Conservation (phyloP, 2,329 filamentous ascomycete genomes). For the Whalleya microplaca region DNA sequence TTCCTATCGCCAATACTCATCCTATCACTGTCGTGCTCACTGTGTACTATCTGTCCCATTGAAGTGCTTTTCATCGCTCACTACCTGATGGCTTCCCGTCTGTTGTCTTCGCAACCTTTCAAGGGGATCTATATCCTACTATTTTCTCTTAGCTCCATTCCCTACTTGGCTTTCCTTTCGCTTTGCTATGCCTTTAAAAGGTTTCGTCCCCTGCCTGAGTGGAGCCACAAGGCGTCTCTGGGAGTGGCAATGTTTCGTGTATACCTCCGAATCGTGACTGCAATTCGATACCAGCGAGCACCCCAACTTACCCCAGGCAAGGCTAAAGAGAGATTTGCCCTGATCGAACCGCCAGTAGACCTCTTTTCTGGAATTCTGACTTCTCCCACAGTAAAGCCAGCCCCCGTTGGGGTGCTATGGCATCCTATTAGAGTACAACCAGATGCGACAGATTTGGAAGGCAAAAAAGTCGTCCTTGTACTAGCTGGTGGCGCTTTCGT, state of each 20-base stretch:
- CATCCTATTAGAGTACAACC: slow-evolving; percentile 1
- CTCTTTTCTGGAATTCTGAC: slow-evolving; percentile 18
- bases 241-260: slow-evolving; percentile 8
- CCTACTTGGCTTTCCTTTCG: slow-evolving; percentile 12
- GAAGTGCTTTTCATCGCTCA: too few relatives aligned
- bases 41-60: too few relatives aligned
- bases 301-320: slow-evolving; percentile 14
- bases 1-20: too few relatives aligned
- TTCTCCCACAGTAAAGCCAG: slow-evolving; percentile 11
- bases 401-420: slow-evolving; percentile 21
- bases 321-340: slow-evolving; percentile 14
- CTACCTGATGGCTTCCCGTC: slow-evolving; percentile 4
- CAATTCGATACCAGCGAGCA: slow-evolving; percentile 14
- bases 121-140: slow-evolving; percentile 10
- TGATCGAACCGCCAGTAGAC: slow-evolving; percentile 8
- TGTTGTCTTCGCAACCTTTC: slow-evolving; percentile 19
- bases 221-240: slow-evolving; percentile 18
- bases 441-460: neutral
- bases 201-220: slow-evolving; percentile 22
- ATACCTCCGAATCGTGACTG: slow-evolving; percentile 11
- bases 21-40: too few relatives aligned
- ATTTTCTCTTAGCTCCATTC: neutral
- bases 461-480: slow-evolving; percentile 14
- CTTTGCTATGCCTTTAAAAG: slow-evolving; percentile 14
- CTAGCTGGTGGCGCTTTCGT: slow-evolving; percentile 23